phyloP scores from a whole-genome alignment of 1,284 basidiomycete species.

The Inonotus hispidus region DNA sequence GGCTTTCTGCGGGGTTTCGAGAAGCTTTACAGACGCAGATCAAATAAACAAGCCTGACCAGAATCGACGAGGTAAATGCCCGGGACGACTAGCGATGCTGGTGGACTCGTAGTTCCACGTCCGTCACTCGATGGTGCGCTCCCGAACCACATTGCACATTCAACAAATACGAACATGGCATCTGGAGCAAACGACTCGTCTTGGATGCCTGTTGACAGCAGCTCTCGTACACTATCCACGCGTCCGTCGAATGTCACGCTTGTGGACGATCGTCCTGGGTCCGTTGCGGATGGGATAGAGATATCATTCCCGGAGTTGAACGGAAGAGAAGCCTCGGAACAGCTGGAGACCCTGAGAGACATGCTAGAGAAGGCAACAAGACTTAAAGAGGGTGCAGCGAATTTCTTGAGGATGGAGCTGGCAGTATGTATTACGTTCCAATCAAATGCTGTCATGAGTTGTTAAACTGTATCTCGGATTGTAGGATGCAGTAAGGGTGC shows the following conservation, averaged over 20 bases:
- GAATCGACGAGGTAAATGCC: background rate
- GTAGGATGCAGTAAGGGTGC: slow-evolving; percentile 57
- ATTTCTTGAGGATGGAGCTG: slow-evolving; percentile 64
- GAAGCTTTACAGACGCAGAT: background rate
- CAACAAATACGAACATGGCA: background rate
- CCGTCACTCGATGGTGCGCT: slow-evolving; percentile 6
- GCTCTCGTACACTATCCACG: background rate
- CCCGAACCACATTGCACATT: background rate
- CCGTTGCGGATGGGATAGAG: background rate
- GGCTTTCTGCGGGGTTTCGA: background rate
- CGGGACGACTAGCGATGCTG: background rate
- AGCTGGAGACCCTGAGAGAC: slow-evolving; percentile 64
- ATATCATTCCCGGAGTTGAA: slow-evolving; percentile 38
- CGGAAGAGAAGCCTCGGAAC: slow-evolving; percentile 38
- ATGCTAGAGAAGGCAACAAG: slow-evolving; percentile 67
- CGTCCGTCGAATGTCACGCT: slow-evolving; percentile 11
- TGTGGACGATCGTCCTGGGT: background rate
- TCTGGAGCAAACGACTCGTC: background rate
- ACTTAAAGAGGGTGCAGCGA: slow-evolving; percentile 84
- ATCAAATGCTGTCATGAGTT: background rate
- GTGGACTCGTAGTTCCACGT: slow-evolving; percentile 7
- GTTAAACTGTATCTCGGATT: slow-evolving; percentile 19
- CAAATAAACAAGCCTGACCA: background rate
- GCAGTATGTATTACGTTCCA: slow-evolving; percentile 36
- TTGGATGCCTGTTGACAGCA: background rate